Percentiles rank a stretch among this genome's conserved stretches.
These are phyloP conservation scores for Lodderomyces margitis DNA, from an alignment of 1,139 yeast genomes.

Conservation along the genomic window DNA sequence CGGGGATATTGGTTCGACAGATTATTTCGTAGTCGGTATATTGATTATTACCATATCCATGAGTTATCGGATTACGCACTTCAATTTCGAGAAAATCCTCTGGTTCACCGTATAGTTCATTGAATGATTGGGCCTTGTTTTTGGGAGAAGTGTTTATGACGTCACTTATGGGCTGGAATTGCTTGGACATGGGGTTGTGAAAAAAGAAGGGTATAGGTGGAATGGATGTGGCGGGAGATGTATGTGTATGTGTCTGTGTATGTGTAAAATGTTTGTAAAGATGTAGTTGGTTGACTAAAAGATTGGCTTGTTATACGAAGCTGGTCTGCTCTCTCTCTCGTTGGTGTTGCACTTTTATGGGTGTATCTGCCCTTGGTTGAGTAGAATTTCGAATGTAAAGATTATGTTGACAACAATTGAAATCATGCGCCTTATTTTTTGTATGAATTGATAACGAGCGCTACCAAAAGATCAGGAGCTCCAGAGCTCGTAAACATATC, in stretches of 20 bases:
- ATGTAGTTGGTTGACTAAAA: too few relatives aligned
- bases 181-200: slow-evolving; percentile 39
- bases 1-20: slow-evolving; percentile 85
- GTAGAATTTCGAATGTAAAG: too few relatives aligned
- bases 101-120: slow-evolving; percentile 88
- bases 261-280: too few relatives aligned
- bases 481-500: too few relatives aligned
- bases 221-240: neutral
- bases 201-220: neutral
- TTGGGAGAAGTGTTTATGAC: slow-evolving; percentile 35
- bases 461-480: too few relatives aligned
- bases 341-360: too few relatives aligned
- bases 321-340: too few relatives aligned
- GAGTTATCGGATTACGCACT: slow-evolving; percentile 78
- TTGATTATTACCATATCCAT: slow-evolving; percentile 63
- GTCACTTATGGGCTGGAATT: slow-evolving; percentile 50
- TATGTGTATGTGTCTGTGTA: neutral
- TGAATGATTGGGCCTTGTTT: slow-evolving; percentile 64
- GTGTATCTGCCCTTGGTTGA: too few relatives aligned
- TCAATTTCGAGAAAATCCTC: slow-evolving; percentile 93
- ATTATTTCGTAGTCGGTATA: slow-evolving; percentile 91
- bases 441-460: too few relatives aligned
- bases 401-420: too few relatives aligned
- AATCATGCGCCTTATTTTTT: too few relatives aligned
- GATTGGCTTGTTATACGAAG: too few relatives aligned